Evolutionary conservation across 441 rosid species (phyloP), one percentile per base, ranked within the genome.

Genomic region (Adansonia rubrostipa): DNA sequence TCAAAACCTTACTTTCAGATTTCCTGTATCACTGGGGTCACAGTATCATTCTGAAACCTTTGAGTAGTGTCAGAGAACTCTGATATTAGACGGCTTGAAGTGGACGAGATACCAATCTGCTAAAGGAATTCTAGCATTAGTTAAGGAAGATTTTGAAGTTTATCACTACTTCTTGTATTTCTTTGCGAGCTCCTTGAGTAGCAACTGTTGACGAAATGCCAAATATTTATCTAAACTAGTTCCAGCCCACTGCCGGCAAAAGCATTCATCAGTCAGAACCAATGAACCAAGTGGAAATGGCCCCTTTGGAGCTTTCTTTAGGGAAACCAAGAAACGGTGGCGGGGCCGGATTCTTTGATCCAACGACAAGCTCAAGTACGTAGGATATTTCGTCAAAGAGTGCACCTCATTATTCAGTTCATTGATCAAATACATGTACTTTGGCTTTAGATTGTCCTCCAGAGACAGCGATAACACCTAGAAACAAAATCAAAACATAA

Each of bases 331-430:
- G 90, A 92, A 95, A 69, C 83, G 89, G 64, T 95, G 98, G 22
- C 97, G 97, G 5, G 99, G 99, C n/a, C 97, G 93, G 84, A 96
- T 96, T 87, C 99, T 92, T 84, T 94, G 97, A 70, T 92, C 93
- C 84, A 96, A 74, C 44, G 99, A 96, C 85, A 96, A 86, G 89
- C 98, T 96, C 78, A 94, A 85, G 85, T 92, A 96, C 87, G 73
- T 89, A 5, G 99, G 98, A 81, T 92, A 92, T 80, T 91, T 92
- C 33, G 97, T 90, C 90, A 96, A 83, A 64, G 94, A 90, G 56
- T 84, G 88, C 80, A 90, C 96, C 86, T 92, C 94, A 53, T 94
- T 93, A 22, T 66, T 88, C 22, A 96, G 97, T 76, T 96, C 98
- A 57, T 96, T 92, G 66, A 93, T 80, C 91, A 96, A 88, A 87